A percentile compares a stretch with the other conserved stretches of the same genome.
Conservation (phyloP, 164 flowering plant genomes). For the Vitis rupestris region DNA sequence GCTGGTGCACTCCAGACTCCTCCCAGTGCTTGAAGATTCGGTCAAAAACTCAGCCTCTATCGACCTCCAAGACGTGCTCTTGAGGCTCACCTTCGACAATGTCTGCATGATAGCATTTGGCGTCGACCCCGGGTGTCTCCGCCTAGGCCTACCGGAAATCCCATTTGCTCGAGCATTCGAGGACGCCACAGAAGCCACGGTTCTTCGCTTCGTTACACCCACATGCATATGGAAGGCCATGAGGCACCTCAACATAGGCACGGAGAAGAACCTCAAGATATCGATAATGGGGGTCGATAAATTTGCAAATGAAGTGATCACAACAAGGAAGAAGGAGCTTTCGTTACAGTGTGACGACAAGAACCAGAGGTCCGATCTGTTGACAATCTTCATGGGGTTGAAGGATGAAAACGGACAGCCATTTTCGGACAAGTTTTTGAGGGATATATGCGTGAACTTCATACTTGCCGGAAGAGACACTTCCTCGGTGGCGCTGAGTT, state of each 20-base stretch:
- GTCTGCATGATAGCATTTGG: conserved; percentile 97
- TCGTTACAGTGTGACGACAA: conserved; percentile 4
- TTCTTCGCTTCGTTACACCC: conserved; percentile 69
- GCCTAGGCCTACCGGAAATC: conserved; percentile 60
- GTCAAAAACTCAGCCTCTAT: conserved; percentile 16
- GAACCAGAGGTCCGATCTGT: conserved; percentile 54
- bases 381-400: conserved; percentile 73
- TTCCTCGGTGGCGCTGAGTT: conserved; percentile 82
- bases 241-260: conserved; percentile 55
- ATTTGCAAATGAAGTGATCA: conserved; percentile 68
- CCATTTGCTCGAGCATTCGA: conserved; percentile 88
- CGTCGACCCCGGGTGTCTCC: conserved; percentile 83
- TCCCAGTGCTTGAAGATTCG: conserved; percentile 57
- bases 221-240: conserved; percentile 65
- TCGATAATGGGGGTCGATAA: conserved; percentile 63
- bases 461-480: conserved; percentile 96
- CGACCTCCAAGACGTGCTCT: conserved; percentile 75
- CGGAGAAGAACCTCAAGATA: conserved; percentile 50
- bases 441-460: conserved; percentile 89
- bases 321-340: conserved; percentile 72
- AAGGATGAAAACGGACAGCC: conserved; percentile 67
- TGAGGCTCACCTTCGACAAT: conserved; percentile 85
- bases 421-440: conserved; percentile 67
- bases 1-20: conserved; percentile 63
- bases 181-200: conserved; percentile 76